Evolutionary conservation across 1,284 basidiomycete genomes (phyloP), one percentile per base, ranked within the genome.

Genomic region (Schizopora paradoxa): DNA sequence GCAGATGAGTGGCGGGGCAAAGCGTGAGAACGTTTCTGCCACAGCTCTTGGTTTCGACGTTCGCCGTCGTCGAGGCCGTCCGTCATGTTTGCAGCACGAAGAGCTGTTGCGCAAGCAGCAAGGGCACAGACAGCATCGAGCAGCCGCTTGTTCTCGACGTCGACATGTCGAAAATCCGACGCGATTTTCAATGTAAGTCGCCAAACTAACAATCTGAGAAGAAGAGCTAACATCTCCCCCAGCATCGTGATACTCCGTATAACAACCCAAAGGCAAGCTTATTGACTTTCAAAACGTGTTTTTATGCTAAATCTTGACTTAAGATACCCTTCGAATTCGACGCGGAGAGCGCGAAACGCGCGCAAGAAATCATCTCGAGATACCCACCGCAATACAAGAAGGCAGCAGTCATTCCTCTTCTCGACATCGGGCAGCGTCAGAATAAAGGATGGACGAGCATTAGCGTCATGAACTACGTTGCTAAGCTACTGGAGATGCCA

Each of bases 381-480:
- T 99, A 99, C 72, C 95, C 95, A 4, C 74, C 88, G 41, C 95
- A 99, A 66, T 98, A 97, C 78, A 95, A 93, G 76, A 97, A 97
- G 68, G 91, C 89, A 11, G 96, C 96, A 26, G 87, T 94, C 58
- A 97, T 99, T 61, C 95, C 96, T 33, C 76, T 99, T 28, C 82
- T 99, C 49, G 93, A 99, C 69, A 77, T 99, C 34, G 95, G 86
- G 2, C 96, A 99, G 70, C 79, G 92, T 56, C 96, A 99, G 69
- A 98, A 99, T 72, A 90, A 92, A 58, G 93, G 92, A 58, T 99
- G 92, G 91, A 95, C 93, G n/a, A 92, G 87, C 61, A 95, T 99
- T 58, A 91, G 87, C 58, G 93, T 95, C 52, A 99, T 99, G 95
- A 98, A 99, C 70, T 91, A 93, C 59, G 86, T 99, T 38, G 95